Percentiles rank a stretch among this genome's conserved stretches.
Evolutionary conservation across 2,329 filamentous ascomycete species (phyloP).

Genomic region (Cryphonectria nitschkei): DNA sequence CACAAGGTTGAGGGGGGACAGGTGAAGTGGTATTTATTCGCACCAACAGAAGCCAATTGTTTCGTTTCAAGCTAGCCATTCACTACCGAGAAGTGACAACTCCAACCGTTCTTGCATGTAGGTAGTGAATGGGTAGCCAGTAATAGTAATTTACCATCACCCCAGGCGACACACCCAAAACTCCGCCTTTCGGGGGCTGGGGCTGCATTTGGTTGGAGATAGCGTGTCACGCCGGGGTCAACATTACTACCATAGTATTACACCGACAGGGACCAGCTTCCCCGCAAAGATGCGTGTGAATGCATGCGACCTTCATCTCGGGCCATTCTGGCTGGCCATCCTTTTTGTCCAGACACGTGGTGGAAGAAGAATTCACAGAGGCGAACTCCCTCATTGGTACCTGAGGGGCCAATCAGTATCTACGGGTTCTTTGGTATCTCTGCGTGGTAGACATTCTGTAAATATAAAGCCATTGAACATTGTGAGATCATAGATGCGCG

Average conservation of each 20-base stretch:
- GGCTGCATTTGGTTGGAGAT: conserved; percentile 9
- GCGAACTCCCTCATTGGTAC: too few relatives aligned
- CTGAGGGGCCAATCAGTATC: too few relatives aligned
- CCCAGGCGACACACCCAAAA: background rate
- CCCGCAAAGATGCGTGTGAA: background rate
- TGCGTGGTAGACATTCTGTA: background rate
- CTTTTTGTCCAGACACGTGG: too few relatives aligned
- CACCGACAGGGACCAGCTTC: conserved; percentile 12
- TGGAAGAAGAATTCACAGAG: too few relatives aligned
- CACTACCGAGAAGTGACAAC: background rate
- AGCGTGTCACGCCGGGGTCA: background rate
- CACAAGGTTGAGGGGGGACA: background rate
- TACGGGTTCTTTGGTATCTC: too few relatives aligned
- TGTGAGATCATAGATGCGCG: background rate
- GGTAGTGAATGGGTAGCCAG: background rate
- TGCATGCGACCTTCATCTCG: background rate
- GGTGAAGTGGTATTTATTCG: background rate
- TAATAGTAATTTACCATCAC: background rate
- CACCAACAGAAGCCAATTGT: background rate
- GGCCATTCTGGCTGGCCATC: too few relatives aligned
- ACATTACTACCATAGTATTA: background rate
- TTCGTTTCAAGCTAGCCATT: background rate
- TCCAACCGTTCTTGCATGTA: background rate
- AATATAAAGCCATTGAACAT: background rate
- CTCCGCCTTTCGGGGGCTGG: background rate